phyloP scores from a whole-genome alignment of 495 filamentous ascomycete species.

The Lichenothelia convexa region DNA sequence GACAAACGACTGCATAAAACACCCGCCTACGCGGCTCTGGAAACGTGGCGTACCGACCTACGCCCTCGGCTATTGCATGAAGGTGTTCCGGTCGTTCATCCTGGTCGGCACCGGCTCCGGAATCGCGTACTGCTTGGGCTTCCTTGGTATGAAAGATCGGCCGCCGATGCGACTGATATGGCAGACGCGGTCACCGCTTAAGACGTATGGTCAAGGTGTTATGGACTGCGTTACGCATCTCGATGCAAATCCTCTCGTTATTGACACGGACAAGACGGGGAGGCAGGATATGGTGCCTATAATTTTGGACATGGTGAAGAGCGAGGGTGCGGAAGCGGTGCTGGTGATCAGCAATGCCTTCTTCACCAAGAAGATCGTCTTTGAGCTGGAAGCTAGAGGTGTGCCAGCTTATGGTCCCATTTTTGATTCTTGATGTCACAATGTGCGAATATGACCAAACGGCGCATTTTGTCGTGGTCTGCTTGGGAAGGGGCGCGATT shows the following conservation, averaged over 20 bases:
- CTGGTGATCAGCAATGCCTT: conserved; percentile 60
- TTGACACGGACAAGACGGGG: conserved; percentile 32
- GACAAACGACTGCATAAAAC: conserved; percentile 44
- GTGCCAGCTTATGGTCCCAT: conserved; percentile 62
- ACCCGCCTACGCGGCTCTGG: conserved; percentile 41
- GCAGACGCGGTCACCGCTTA: conserved; percentile 33
- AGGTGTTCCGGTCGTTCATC: conserved; percentile 47
- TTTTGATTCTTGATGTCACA: conserved; percentile 68
- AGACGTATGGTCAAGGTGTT: conserved; percentile 35
- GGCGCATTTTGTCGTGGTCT: too few species aligned
- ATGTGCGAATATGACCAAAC: too few species aligned
- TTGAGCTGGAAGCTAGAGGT: conserved; percentile 50
- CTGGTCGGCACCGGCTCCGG: conserved; percentile 68
- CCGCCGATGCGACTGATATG: conserved; percentile 38
- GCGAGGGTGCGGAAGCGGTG: conserved; percentile 50
- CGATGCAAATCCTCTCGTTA: conserved; percentile 34
- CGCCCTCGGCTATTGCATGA: conserved; percentile 54
- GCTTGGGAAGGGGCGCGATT: too few species aligned
- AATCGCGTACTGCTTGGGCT: conserved; percentile 49
- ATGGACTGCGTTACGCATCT: conserved; percentile 28
- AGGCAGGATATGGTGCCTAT: conserved; percentile 37
- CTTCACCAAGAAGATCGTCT: conserved; percentile 53
- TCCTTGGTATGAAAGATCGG: conserved; percentile 22
- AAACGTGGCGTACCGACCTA: conserved; percentile 34
- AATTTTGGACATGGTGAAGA: conserved; percentile 34